Percentiles rank a stretch among this genome's conserved stretches.
These are phyloP conservation scores for Hypsizygus marmoreus DNA, from an alignment of 768 basidiomycete genomes.

Conservation along the genomic window DNA sequence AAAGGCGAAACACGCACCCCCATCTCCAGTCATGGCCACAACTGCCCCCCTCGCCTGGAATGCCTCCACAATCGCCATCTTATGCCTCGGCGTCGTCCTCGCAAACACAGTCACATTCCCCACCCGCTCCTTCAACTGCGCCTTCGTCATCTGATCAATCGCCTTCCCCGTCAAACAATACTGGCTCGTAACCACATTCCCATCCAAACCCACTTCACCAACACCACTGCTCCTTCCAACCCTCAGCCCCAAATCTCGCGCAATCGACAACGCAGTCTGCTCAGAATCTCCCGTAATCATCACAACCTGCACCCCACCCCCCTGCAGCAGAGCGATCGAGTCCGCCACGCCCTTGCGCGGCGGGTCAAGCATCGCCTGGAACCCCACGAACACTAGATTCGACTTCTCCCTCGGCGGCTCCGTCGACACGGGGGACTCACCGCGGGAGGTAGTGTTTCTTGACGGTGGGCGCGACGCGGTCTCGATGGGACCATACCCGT, in stretches of 20 bases:
- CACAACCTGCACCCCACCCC: constrained; percentile 91
- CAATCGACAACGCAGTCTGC: constrained; percentile 87
- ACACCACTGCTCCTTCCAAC: constrained; percentile 64
- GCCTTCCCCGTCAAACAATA: constrained; percentile 77
- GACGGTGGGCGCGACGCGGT: constrained; percentile 24
- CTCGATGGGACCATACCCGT: constrained; percentile 69
- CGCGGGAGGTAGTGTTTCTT: constrained; percentile 28
- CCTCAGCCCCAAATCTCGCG: constrained; percentile 78
- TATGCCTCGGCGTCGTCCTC: constrained; percentile 93
- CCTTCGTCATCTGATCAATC: constrained; percentile 82
- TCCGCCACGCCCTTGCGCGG: constrained; percentile 93
- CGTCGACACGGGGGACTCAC: constrained; percentile 24
- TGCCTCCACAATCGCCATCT: constrained; percentile 96
- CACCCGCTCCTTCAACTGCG: constrained; percentile 81
- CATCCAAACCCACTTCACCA: constrained; percentile 49
- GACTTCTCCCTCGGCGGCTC: constrained; percentile 32
- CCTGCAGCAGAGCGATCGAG: constrained; percentile 77
- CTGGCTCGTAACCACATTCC: constrained; percentile 27
- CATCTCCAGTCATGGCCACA: constrained; percentile 98
- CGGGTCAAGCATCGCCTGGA: constrained; percentile 95
- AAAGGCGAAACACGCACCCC: constrained; percentile 53
- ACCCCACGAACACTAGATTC: constrained; percentile 87
- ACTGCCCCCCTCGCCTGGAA: constrained; percentile 88
- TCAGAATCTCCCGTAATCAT: constrained; percentile 99
- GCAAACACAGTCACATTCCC: constrained; percentile 88